Evolutionary conservation across 768 basidiomycete genomes (phyloP).

Genomic region (Porpolomopsis calyptriformis): DNA sequence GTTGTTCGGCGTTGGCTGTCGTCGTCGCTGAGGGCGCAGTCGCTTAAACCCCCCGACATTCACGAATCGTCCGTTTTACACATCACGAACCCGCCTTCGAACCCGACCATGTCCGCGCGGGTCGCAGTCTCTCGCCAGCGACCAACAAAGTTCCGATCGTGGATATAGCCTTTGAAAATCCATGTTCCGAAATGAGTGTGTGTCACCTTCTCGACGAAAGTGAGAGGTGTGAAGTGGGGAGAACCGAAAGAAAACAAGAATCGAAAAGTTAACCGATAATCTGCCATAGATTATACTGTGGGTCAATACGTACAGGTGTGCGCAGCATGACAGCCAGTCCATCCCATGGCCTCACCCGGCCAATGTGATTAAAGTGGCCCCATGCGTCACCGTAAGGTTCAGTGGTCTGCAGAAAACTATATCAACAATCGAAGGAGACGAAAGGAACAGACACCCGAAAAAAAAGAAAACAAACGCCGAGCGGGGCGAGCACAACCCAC

Average conservation of each 20-base stretch:
- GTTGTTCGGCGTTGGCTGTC: not conserved
- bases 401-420: slow-evolving; percentile 25
- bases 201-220: slow-evolving; percentile 22
- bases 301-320: slow-evolving; percentile 27
- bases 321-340: slow-evolving; percentile 38
- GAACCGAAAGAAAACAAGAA: not conserved
- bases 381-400: slow-evolving; percentile 37
- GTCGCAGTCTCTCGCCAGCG: slow-evolving; percentile 44
- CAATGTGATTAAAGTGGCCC: slow-evolving; percentile 36
- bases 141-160: slow-evolving; percentile 40
- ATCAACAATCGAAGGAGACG: slow-evolving; percentile 1
- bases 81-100: slow-evolving; percentile 39
- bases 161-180: slow-evolving; percentile 44
- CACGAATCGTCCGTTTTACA: slow-evolving; percentile 17
- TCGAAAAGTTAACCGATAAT: not conserved
- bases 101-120: slow-evolving; percentile 28
- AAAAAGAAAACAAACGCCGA: too few species aligned
- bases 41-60: too few species aligned
- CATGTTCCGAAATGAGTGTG: slow-evolving; percentile 28
- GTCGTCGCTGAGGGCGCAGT: too few species aligned
- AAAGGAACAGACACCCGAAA: too few species aligned
- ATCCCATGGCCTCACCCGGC: slow-evolving; percentile 43
- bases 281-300: not conserved
- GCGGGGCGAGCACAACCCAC: not conserved
- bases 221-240: not conserved